Evolutionary conservation across 306 rosid species (phyloP), one percentile per base, ranked within the genome.

Genomic region (Biancaea sappan): DNA sequence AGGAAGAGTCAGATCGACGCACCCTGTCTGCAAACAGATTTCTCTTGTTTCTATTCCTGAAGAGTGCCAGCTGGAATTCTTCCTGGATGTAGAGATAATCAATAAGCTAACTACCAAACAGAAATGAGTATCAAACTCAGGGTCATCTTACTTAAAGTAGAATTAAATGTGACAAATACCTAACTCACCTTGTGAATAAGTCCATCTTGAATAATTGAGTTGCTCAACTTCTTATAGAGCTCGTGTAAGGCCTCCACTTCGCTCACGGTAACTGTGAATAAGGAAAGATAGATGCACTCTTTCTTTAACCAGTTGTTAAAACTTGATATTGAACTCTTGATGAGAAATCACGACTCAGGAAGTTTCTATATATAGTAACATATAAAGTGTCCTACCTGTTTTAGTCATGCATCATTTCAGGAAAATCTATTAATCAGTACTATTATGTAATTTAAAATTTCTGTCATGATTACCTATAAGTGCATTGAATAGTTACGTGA

Each of bases 41-140:
- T 32, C 74, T 87, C 77, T 31, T 79, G 66, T 90, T 81, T 72
- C 74, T 79, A 63, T 94, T 90, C 77, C 74, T 78, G 84, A 94
- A 94, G 18, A 94, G 88, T 0, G 98, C 97, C 16, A 94, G 87
- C 87, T 88, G 98, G 68, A 94, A 90, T 86, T 94, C 98, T 87
- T 94, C 97, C 98, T 92, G 88, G 22, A 15, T 6, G 58, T 52
- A 59, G 63, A 58, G 25, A 71, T 51, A 48, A 34, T 32, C 18
- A 4, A 8, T 16, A 71, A 72, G 58, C 40, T 13, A 74, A 52
- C 60, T 52, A 51, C 44, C 48, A 24, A 48, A 47, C 28, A 69
- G 37, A 66, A 22, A 40, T 66, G 68, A 5, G 28, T 68, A 26
- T 72, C 24, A 56, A 51, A 40, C 29, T 40, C 24, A 19, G 24